A percentile compares a stretch with the other conserved stretches of the same genome.
phyloP scores from a whole-genome alignment of 2,329 filamentous ascomycete species.

The Chalara sp. region DNA sequence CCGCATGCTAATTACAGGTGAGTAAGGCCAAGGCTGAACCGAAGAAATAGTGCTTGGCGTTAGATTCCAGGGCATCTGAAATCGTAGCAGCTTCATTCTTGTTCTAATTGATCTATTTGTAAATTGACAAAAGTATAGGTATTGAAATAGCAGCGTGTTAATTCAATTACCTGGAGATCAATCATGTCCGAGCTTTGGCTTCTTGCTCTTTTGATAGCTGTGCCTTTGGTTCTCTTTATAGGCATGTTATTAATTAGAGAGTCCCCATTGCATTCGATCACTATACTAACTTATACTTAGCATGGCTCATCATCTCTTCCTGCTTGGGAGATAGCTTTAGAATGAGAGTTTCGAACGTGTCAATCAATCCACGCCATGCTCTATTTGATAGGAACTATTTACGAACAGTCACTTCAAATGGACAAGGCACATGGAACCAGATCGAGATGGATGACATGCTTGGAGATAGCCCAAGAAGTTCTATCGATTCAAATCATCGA shows the following conservation, averaged over 20 bases:
- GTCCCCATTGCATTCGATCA: not conserved
- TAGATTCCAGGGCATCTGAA: too few relatives aligned
- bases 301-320: constrained; percentile 28
- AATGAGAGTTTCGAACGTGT: constrained; percentile 15
- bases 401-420: constrained; percentile 23
- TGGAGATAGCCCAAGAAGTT: constrained; percentile 23
- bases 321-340: constrained; percentile 27
- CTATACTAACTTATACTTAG: constrained; percentile 9
- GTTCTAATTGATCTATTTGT: too few relatives aligned
- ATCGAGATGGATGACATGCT: constrained; percentile 28
- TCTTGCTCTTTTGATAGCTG: not conserved
- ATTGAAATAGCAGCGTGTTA: too few relatives aligned
- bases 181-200: constrained; percentile 2
- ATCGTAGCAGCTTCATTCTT: too few relatives aligned
- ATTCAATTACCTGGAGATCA: too few relatives aligned
- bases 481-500: constrained; percentile 13
- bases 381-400: constrained; percentile 26
- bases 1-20: too few relatives aligned
- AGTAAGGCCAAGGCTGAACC: too few relatives aligned
- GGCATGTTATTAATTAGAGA: constrained; percentile 15
- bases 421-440: constrained; percentile 28
- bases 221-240: constrained; percentile 12
- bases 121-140: too few relatives aligned
- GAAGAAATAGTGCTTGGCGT: too few relatives aligned
- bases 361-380: constrained; percentile 21